These are phyloP conservation scores for Exobasidium rhododendri DNA, from an alignment of 1,284 basidiomycete species.

Conservation along the genomic window DNA sequence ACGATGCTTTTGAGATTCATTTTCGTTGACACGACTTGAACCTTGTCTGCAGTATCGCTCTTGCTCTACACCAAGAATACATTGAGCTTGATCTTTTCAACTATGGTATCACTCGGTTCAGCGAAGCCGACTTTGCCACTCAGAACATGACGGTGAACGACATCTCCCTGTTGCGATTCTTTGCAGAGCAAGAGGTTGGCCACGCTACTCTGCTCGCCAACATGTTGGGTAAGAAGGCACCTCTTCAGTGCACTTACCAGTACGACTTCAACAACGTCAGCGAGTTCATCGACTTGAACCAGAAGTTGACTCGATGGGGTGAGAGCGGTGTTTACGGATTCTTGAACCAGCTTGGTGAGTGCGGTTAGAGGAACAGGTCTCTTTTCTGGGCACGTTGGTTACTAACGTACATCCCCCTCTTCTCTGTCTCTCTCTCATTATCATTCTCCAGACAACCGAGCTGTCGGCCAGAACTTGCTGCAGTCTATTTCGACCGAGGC, in stretches of 20 bases:
- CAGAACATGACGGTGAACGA: conserved; percentile 31
- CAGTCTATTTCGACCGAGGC: conserved; percentile 44
- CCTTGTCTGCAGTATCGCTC: conserved; percentile 22
- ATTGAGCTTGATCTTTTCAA: conserved; percentile 47
- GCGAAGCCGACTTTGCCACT: conserved; percentile 31
- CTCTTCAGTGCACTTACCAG: conserved; percentile 33
- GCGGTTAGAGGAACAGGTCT: too few relatives aligned
- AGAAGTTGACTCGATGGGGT: conserved; percentile 37
- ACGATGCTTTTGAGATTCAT: conserved; percentile 1
- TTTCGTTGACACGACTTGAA: not conserved
- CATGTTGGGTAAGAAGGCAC: conserved; percentile 35
- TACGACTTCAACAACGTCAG: conserved; percentile 32
- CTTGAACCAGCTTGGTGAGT: too few relatives aligned
- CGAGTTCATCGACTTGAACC: conserved; percentile 35
- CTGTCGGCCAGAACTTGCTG: conserved; percentile 33
- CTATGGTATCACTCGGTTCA: conserved; percentile 35
- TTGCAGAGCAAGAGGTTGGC: conserved; percentile 42
- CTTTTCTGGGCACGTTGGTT: too few relatives aligned
- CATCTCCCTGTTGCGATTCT: conserved; percentile 29
- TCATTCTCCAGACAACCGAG: conserved; percentile 36
- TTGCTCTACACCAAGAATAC: conserved; percentile 37
- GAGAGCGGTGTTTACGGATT: conserved; percentile 42
- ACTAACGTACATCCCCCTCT: too few relatives aligned
- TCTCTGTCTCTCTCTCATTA: too few relatives aligned
- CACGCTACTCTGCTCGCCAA: conserved; percentile 35